Percentiles rank a stretch among this genome's conserved stretches.
phyloP scores from a whole-genome alignment of 2,329 filamentous ascomycete species.

The Hypoxylon sp. region DNA sequence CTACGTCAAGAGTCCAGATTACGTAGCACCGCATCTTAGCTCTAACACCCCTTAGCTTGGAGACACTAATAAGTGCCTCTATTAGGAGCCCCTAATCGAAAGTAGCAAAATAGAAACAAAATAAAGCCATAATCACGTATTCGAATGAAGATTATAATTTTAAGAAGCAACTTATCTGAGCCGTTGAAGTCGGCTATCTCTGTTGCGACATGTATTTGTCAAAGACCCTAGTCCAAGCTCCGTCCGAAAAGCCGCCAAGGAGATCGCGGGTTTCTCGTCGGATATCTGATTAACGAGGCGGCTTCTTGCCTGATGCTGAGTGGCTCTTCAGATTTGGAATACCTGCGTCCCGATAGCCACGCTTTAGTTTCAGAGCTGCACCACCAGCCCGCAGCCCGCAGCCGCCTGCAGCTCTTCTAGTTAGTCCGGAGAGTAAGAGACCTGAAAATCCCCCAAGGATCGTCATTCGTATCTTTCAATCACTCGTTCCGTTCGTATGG shows the following conservation, averaged over 20 bases:
- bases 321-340: conserved; percentile 42
- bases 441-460: conserved; percentile 12
- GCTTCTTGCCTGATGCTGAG: conserved; percentile 30
- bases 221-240: conserved; percentile 32
- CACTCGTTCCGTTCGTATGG: conserved; percentile 1
- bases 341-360: conserved; percentile 15
- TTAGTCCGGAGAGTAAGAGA: conserved; percentile 19
- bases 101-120: background rate
- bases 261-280: background rate
- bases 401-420: conserved; percentile 4
- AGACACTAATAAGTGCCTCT: too few species aligned
- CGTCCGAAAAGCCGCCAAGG: conserved; percentile 21
- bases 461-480: conserved; percentile 1
- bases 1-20: conserved; percentile 30
- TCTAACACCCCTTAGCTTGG: conserved; percentile 7
- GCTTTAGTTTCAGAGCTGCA: conserved; percentile 2
- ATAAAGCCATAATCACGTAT: background rate
- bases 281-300: conserved; percentile 23
- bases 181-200: conserved; percentile 10
- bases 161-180: conserved; percentile 5
- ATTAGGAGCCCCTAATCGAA: background rate
- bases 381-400: conserved; percentile 7
- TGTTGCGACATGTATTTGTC: conserved; percentile 29
- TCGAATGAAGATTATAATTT: conserved; percentile 1
- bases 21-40: conserved; percentile 17